Base-by-base conservation (phyloP, 2,329 filamentous ascomycete species). In the Colletotrichum tamarilloi region DNA sequence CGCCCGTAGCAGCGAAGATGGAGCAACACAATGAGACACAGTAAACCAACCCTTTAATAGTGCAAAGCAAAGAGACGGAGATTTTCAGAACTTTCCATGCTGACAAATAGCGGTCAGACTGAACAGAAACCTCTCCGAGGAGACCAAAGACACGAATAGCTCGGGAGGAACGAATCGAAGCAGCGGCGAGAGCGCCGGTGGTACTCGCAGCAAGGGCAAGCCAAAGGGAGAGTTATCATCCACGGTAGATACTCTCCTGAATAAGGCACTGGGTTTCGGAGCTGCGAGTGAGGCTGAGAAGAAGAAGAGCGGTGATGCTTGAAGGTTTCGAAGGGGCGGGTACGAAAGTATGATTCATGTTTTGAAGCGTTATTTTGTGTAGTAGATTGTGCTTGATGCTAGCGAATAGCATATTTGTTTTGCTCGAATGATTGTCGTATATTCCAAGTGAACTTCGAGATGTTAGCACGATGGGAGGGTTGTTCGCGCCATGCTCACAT, bases 41-140 rank as follows among this genome's bases (percentile, higher is more conserved):
- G 42, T 49, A 49, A n/a, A 49, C 4, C 19, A 19, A 7, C 3
- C 19, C 8, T 49, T 19, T 7, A 4, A n/a, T 19, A 19, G 19
- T 8, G 42, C 1, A 9, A 49, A 9, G 7, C 14, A 46, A 3
- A 4, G 16, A 5, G 42, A 46, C n/a, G 6, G 6, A 49, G 16
- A 9, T 5, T 42, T 6, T 16, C 5, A 7, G 7, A 49, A 9
- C 42, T 8, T 49, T 2, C 5, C 19, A n/a, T 49, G 42, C 19
- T 53, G n/a, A 5, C 5, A n/a, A 8, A 16, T 19, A 7, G 22
- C 14, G 4, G 30, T 11, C 0, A 16, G 35, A 49, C 16, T 35
- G 1, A 19, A n/a, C 32, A 75, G 74, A 32, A 75, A 71, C 35
- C 53, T 72, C n/a, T 59, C 72, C 24, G 72, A 75, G 35, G 67